Percentiles rank a stretch among this genome's conserved stretches.
Evolutionary conservation across 1,284 basidiomycete genomes (phyloP).

Genomic region (Phellopilus nigrolimitatus): DNA sequence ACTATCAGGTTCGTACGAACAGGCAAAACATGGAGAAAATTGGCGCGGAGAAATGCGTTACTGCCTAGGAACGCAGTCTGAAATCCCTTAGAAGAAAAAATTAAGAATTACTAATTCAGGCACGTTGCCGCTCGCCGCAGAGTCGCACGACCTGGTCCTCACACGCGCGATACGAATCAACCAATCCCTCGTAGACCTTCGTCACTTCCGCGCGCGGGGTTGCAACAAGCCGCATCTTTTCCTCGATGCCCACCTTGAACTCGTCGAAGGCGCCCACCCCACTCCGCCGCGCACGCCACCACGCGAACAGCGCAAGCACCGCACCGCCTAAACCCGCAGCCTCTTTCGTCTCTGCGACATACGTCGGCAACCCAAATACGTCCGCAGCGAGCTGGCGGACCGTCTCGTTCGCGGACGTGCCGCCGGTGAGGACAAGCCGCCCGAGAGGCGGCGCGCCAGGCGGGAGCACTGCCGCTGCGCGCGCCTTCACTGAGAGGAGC

Average conservation of each 20-base stretch:
- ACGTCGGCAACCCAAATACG: conserved; percentile 71
- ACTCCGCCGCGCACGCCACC: conserved; percentile 50
- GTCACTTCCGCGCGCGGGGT: conserved; percentile 43
- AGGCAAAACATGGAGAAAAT: too few relatives aligned
- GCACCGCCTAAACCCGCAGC: conserved; percentile 71
- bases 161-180: conserved; percentile 36
- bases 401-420: conserved; percentile 70
- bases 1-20: too few relatives aligned
- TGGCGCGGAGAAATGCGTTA: too few relatives aligned
- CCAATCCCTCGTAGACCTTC: conserved; percentile 32
- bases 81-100: neutral
- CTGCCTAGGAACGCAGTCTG: too few relatives aligned
- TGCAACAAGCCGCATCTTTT: conserved; percentile 48
- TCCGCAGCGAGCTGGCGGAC: conserved; percentile 78
- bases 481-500: conserved; percentile 72
- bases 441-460: conserved; percentile 52
- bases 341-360: conserved; percentile 58
- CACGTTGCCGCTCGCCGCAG: conserved; percentile 7
- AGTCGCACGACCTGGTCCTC: conserved; percentile 35
- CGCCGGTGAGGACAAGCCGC: conserved; percentile 76
- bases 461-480: conserved; percentile 65
- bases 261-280: conserved; percentile 55
- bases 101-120: neutral
- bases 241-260: conserved; percentile 44
- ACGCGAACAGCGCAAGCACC: conserved; percentile 62